These are phyloP conservation scores for Candida mattraensis DNA, from an alignment of 805 yeast genomes.

Conservation along the genomic window DNA sequence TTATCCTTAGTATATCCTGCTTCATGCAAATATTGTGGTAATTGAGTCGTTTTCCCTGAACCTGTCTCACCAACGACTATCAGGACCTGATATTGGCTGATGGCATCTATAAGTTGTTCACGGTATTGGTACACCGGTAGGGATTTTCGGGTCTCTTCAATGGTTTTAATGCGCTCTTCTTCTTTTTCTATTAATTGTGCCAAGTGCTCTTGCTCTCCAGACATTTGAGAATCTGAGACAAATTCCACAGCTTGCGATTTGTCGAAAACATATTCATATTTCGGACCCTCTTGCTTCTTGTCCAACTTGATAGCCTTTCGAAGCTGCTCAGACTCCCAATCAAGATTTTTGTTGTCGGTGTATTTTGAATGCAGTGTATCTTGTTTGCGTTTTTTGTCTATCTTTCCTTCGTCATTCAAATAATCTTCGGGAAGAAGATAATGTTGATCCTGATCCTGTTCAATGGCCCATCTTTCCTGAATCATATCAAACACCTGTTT, in stretches of 20 bases:
- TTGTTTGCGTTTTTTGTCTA: slow-evolving; percentile 55
- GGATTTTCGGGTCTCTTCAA: slow-evolving; percentile 56
- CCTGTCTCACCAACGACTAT: slow-evolving; percentile 95
- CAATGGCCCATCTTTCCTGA: slow-evolving; percentile 38
- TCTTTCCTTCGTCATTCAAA: slow-evolving; percentile 48
- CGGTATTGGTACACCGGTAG: slow-evolving; percentile 75
- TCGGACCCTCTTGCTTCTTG: slow-evolving; percentile 32
- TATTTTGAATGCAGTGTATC: slow-evolving; percentile 44
- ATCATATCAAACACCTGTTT: slow-evolving; percentile 48
- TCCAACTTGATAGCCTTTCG: slow-evolving; percentile 11
- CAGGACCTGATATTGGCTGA: slow-evolving; percentile 66
- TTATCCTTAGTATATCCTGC: slow-evolving; percentile 68
- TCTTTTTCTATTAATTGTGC: slow-evolving; percentile 33
- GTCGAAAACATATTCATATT: slow-evolving; percentile 79
- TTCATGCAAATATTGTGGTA: slow-evolving; percentile 84
- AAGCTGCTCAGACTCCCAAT: slow-evolving; percentile 46
- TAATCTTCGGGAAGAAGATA: slow-evolving; percentile 61
- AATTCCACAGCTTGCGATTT: slow-evolving; percentile 60
- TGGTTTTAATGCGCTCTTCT: slow-evolving; percentile 34
- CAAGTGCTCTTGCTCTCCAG: slow-evolving; percentile 30
- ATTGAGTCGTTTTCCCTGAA: slow-evolving; percentile 92
- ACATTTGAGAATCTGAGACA: slow-evolving; percentile 37
- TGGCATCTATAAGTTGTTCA: slow-evolving; percentile 56
- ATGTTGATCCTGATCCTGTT: slow-evolving; percentile 21
- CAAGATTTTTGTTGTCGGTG: slow-evolving; percentile 24